Conservation (phyloP, 2,329 filamentous ascomycete species). For the Paracorniculantispora psalliotae region DNA sequence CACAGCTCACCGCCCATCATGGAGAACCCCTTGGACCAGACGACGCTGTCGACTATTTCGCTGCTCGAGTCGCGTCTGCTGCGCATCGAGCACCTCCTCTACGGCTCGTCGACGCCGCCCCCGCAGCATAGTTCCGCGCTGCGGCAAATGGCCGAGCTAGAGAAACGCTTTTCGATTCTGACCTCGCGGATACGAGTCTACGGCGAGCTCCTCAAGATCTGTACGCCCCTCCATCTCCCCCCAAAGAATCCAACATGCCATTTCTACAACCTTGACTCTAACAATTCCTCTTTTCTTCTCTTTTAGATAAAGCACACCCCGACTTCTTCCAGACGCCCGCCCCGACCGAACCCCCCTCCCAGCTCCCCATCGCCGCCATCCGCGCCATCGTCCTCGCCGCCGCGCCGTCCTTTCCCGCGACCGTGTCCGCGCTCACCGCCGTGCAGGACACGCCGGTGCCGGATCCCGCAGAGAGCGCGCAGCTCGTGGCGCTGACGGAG, state of each 20-base stretch:
- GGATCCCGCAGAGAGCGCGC: constrained; percentile 48
- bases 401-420: constrained; percentile 50
- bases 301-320: constrained; percentile 47
- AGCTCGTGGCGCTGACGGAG: constrained; percentile 53
- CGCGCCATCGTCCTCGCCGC: constrained; percentile 52
- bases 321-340: constrained; percentile 48
- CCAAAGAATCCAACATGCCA: too few species aligned
- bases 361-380: constrained; percentile 47
- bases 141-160: constrained; percentile 44
- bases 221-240: constrained; percentile 34
- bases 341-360: constrained; percentile 43
- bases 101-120: constrained; percentile 37
- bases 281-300: neutral
- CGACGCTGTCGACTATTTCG: constrained; percentile 49
- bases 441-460: constrained; percentile 53
- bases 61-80: constrained; percentile 55
- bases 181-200: constrained; percentile 51
- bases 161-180: constrained; percentile 48
- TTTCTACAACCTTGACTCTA: too few species aligned
- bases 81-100: constrained; percentile 55
- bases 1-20: constrained; percentile 18
- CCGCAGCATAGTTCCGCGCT: constrained; percentile 36
- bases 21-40: constrained; percentile 42
- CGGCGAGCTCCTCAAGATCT: constrained; percentile 55
- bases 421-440: constrained; percentile 53